A percentile compares a stretch with the other conserved stretches of the same genome.
These are phyloP conservation scores for Yamadazyma dushanensis DNA, from an alignment of 1,139 yeast species.

Conservation along the genomic window DNA sequence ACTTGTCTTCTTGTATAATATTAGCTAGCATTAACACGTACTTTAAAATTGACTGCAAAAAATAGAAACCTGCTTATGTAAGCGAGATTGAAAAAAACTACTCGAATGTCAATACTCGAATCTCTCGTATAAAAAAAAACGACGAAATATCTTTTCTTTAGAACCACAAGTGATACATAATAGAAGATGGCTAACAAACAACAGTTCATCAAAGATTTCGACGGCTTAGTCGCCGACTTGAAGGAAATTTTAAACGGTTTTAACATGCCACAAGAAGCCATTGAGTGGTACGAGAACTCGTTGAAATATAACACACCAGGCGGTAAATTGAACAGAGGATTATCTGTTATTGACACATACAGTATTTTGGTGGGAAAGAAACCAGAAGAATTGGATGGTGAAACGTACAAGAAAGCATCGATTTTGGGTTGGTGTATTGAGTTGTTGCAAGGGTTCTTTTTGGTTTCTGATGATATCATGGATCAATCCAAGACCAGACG, in stretches of 20 bases:
- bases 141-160: background rate
- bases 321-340: slow-evolving; percentile 95
- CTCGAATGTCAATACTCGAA: no score
- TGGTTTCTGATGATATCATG: slow-evolving; percentile 99
- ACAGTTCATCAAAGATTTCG: slow-evolving; percentile 70
- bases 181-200: slow-evolving; percentile 10
- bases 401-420: slow-evolving; percentile 82
- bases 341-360: slow-evolving; percentile 93
- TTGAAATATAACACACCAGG: slow-evolving; percentile 91
- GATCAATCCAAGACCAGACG: slow-evolving; percentile 96
- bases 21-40: slow-evolving; percentile 4
- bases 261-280: slow-evolving; percentile 85
- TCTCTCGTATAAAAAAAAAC: background rate
- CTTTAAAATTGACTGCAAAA: background rate
- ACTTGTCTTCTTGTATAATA: slow-evolving; percentile 7
- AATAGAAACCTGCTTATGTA: background rate
- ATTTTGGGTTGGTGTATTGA: slow-evolving; percentile 96
- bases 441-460: slow-evolving; percentile 91
- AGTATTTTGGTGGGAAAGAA: slow-evolving; percentile 69
- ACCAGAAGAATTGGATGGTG: slow-evolving; percentile 57
- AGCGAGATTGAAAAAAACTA: background rate
- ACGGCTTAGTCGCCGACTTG: slow-evolving; percentile 76
- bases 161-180: background rate
- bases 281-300: slow-evolving; percentile 77
- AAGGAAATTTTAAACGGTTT: slow-evolving; percentile 60